phyloP scores from a whole-genome alignment of 805 yeast genomes.

The Candida pseudoglaebosa region DNA sequence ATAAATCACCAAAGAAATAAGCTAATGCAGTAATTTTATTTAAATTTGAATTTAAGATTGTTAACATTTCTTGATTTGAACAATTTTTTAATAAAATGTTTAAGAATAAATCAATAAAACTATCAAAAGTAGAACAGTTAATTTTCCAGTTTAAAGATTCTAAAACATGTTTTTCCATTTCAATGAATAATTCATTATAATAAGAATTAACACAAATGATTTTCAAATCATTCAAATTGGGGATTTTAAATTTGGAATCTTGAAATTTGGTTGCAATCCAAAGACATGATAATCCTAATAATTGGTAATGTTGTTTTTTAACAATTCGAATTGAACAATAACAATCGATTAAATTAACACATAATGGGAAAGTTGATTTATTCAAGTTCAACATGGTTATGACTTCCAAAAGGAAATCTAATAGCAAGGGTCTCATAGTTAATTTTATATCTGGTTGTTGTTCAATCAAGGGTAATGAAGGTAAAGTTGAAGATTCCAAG shows the following conservation, averaged over 20 bases:
- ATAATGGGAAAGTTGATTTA: slow-evolving; percentile 39
- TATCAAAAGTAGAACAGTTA: slow-evolving; percentile 58
- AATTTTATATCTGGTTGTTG: slow-evolving; percentile 45
- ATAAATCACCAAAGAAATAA: slow-evolving; percentile 60
- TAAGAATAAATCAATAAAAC: slow-evolving; percentile 56
- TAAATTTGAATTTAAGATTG: slow-evolving; percentile 23
- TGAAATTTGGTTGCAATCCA: slow-evolving; percentile 45
- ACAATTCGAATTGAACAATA: slow-evolving; percentile 43
- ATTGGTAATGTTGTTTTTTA: slow-evolving; percentile 43
- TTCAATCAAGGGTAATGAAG: slow-evolving; percentile 36
- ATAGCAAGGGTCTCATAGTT: slow-evolving; percentile 40
- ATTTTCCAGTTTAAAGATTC: slow-evolving; percentile 63
- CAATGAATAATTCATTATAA: slow-evolving; percentile 52
- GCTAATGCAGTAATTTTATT: slow-evolving; percentile 54
- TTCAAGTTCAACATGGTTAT: slow-evolving; percentile 38
- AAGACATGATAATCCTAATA: slow-evolving; percentile 40
- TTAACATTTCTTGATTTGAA: slow-evolving; percentile 24
- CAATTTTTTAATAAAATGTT: slow-evolving; percentile 34
- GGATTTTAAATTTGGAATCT: slow-evolving; percentile 56
- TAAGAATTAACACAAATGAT: slow-evolving; percentile 58
- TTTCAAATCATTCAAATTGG: slow-evolving; percentile 48
- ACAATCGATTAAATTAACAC: slow-evolving; percentile 43
- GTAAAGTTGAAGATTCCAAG: slow-evolving; percentile 25
- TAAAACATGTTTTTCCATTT: slow-evolving; percentile 67
- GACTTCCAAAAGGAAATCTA: slow-evolving; percentile 43